Evolutionary conservation across 768 basidiomycete genomes (phyloP).

Genomic region (Pisolithus marmoratus): DNA sequence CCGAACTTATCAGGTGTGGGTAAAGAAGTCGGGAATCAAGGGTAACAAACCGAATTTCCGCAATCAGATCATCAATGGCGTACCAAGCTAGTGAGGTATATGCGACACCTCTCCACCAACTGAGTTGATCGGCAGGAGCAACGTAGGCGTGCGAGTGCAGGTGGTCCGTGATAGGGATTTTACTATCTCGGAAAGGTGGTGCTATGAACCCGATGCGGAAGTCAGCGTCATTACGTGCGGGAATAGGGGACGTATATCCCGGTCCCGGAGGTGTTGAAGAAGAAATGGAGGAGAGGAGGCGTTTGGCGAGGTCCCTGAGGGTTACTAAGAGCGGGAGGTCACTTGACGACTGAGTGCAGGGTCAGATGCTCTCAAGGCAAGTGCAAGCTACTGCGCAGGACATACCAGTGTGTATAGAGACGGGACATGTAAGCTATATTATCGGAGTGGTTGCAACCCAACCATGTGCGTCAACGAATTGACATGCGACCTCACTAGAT

Average conservation of each 20-base stretch:
- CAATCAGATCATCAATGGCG: constrained; percentile 69
- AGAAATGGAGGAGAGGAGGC: constrained; percentile 45
- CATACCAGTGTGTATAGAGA: constrained; percentile 70
- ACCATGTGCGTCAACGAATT: background rate
- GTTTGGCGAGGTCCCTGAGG: constrained; percentile 51
- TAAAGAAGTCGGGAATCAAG: background rate
- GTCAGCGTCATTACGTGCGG: constrained; percentile 28
- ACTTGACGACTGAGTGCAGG: constrained; percentile 51
- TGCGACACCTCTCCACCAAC: constrained; percentile 68
- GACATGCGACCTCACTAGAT: background rate
- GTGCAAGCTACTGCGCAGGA: constrained; percentile 8
- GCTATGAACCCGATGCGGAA: constrained; percentile 76
- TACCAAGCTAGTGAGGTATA: constrained; percentile 73
- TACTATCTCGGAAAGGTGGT: constrained; percentile 69
- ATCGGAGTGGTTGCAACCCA: background rate
- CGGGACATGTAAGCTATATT: constrained; percentile 66
- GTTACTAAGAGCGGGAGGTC: constrained; percentile 69
- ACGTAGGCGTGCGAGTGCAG: constrained; percentile 75
- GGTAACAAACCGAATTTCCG: constrained; percentile 64
- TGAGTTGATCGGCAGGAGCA: constrained; percentile 54
- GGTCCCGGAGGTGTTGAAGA: constrained; percentile 22
- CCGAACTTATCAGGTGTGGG: constrained; percentile 1
- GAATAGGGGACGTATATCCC: constrained; percentile 19
- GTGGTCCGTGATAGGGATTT: constrained; percentile 76
- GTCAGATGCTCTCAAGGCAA: constrained; percentile 3